Base-by-base conservation (phyloP, 2,329 filamentous ascomycete species). In the Talaromyces pinophilus region DNA sequence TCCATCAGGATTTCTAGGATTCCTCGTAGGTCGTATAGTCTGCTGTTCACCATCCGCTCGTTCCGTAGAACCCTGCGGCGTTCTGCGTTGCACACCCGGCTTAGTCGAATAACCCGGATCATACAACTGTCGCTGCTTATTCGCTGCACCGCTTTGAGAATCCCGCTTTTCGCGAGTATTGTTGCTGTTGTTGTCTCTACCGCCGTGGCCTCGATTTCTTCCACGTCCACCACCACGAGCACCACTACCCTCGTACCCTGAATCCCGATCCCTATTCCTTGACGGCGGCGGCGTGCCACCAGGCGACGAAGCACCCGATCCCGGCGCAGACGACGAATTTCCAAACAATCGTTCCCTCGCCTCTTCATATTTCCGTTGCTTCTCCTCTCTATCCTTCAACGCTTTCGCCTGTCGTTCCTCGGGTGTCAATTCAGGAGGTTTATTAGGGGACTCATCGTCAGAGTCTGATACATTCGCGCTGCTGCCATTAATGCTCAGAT, bases 311-410 rank as follows among this genome's bases (percentile, higher is more conserved):
- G 84, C 82, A 1, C 88, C 86, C 0, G 88, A 82, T 3, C 71
- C 77, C 19, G 74, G 76, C 7, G 73, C 75, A 5, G 74, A 73
- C 5, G 74, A 73, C 5, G 75, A 73, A 25, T 86, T 87, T 22
- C 93, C 93, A 77, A 97, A 94, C 64, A 97, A 89, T 76, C 93
- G 90, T 72, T 94, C 92, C 35, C 94, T 86, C 5, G 89, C 92
- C 80, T 97, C 93, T 68, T 96, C 91, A 76, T 97, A 97, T 68
- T 91, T 90, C 65, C 88, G 88, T 81, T 96, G 91, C 81, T 95
- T 97, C 80, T 96, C 93, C 74, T 96, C 93, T 10, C 88, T 86
- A 72, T 96, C 92, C 59, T 86, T 85, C 75, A 92, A 88, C 63
- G 93, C 91, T 74, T 90, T 90, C 28, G 88, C 86, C 68, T 91